Conservation (phyloP, 495 filamentous ascomycete genomes). For the Antarctomyces pellizariae region DNA sequence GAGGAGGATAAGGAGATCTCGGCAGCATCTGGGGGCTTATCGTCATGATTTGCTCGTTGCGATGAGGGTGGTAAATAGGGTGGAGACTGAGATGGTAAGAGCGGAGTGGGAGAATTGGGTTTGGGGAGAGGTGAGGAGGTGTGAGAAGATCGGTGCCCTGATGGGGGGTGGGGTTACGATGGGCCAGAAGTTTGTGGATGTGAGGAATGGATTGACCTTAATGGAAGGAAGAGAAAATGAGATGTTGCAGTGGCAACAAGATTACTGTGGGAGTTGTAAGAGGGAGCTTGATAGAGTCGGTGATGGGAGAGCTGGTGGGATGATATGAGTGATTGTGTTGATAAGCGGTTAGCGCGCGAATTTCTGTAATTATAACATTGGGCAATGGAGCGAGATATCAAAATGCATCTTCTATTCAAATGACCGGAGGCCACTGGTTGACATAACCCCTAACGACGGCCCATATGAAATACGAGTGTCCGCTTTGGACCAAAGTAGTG, state of each 20-base stretch:
- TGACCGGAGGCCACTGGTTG: no score
- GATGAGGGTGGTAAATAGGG: conserved; percentile 66
- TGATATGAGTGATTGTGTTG: no score
- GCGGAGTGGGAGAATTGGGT: conserved; percentile 89
- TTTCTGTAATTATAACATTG: no score
- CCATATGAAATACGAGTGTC: no score
- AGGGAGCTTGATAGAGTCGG: conserved; percentile 33
- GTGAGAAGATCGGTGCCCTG: conserved; percentile 35
- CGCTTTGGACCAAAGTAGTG: no score
- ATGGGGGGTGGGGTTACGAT: conserved; percentile 9
- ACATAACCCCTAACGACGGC: no score
- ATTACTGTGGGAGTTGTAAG: conserved; percentile 54
- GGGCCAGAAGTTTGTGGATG: conserved; percentile 8
- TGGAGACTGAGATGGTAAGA: conserved; percentile 63
- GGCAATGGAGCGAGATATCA: no score
- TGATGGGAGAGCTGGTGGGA: no score
- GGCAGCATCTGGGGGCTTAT: conserved; percentile 60
- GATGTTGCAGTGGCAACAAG: conserved; percentile 32
- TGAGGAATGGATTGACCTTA: no score
- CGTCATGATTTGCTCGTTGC: conserved; percentile 86
- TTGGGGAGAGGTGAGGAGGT: conserved; percentile 42
- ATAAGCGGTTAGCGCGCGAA: no score
- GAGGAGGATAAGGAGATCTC: conserved; percentile 45
- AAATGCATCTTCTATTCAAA: no score
- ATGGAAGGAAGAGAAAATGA: conserved; percentile 9